phyloP scores from a whole-genome alignment of 495 filamentous ascomycete species.

The Tuber brumale region DNA sequence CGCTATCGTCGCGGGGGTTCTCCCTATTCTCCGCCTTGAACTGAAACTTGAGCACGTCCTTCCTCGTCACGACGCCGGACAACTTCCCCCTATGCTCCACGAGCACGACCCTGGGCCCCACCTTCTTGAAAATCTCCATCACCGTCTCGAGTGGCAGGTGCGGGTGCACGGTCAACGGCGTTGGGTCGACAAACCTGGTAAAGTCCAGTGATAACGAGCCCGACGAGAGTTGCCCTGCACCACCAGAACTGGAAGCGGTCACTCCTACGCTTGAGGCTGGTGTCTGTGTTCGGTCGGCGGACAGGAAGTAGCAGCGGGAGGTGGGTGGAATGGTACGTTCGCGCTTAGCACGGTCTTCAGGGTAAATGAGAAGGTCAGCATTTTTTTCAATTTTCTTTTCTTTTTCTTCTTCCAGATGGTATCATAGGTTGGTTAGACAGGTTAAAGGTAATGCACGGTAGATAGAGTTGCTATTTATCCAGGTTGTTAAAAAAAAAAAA shows the following conservation, averaged over 20 bases:
- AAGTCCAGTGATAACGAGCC: constrained; percentile 69
- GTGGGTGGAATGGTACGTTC: constrained; percentile 63
- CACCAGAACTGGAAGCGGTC: constrained; percentile 46
- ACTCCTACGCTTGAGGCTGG: constrained; percentile 36
- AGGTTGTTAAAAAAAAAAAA: constrained; percentile 14
- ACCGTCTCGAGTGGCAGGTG: constrained; percentile 90
- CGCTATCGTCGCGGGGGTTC: constrained; percentile 55
- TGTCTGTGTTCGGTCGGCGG: constrained; percentile 46
- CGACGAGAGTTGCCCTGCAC: neutral
- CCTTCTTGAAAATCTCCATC: constrained; percentile 98
- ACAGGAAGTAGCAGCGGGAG: constrained; percentile 69
- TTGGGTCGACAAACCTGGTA: constrained; percentile 79
- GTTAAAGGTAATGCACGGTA: neutral
- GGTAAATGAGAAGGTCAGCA: neutral
- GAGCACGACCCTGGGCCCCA: constrained; percentile 87
- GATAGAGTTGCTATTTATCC: neutral
- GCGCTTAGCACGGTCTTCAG: constrained; percentile 59
- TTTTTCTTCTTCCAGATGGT: neutral
- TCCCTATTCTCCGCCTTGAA: constrained; percentile 92
- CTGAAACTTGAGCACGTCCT: constrained; percentile 96
- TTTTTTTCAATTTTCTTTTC: neutral
- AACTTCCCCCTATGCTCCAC: constrained; percentile 84
- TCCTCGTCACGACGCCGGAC: constrained; percentile 82
- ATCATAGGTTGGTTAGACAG: neutral
- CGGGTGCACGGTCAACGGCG: constrained; percentile 85